Evolutionary conservation across 2,329 filamentous ascomycete genomes (phyloP).

Genomic region (Tolypocladium pustulatum): DNA sequence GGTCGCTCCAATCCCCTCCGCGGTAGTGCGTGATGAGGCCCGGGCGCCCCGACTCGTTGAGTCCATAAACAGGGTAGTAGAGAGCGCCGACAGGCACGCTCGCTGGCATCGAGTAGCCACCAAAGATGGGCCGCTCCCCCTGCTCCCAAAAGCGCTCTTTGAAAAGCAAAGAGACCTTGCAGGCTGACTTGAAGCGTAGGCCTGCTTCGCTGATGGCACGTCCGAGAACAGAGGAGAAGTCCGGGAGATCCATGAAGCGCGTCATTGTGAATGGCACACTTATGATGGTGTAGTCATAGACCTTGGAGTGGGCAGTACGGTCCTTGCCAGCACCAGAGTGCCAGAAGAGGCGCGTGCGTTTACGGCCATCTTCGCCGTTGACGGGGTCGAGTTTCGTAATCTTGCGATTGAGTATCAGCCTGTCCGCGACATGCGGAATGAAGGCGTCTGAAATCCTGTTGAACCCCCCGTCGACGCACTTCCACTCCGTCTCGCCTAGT

Average conservation of each 20-base stretch:
- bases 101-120: constrained; percentile 27
- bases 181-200: constrained; percentile 12
- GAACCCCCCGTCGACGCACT: constrained; percentile 22
- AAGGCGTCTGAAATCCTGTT: constrained; percentile 24
- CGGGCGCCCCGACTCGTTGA: constrained; percentile 35
- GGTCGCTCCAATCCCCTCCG: constrained; percentile 5
- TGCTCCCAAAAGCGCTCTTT: constrained; percentile 32
- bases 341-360: constrained; percentile 1
- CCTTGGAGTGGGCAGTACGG: constrained; percentile 15
- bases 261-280: constrained; percentile 24
- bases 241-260: constrained; percentile 24
- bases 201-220: constrained; percentile 14
- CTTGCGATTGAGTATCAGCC: constrained; percentile 13
- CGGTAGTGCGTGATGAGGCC: constrained; percentile 28
- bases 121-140: constrained; percentile 16
- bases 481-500: constrained; percentile 16
- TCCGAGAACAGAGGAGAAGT: constrained; percentile 18
- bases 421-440: constrained; percentile 16
- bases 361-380: background rate
- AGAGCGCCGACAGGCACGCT: constrained; percentile 13
- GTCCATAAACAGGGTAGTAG: constrained; percentile 41
- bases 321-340: constrained; percentile 10
- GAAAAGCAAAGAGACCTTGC: constrained; percentile 43
- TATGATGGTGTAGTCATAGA: constrained; percentile 27
- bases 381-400: constrained; percentile 10